Base-by-base conservation (phyloP, 192 early-diverging fungal species). In the Coemansia sp. region DNA sequence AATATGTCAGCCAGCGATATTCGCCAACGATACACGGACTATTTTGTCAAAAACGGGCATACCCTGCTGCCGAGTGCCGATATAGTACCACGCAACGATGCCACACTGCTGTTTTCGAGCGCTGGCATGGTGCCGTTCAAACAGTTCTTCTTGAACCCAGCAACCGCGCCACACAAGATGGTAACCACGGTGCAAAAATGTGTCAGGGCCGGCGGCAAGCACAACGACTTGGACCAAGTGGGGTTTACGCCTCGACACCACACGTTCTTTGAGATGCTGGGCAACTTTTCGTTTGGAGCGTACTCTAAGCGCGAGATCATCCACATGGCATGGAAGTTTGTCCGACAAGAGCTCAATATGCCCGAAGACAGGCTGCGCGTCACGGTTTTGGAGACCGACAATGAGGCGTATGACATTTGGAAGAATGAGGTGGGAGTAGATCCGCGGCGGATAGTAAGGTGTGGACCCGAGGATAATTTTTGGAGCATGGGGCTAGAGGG, bases 261-360 rank as follows among this genome's bases (percentile, higher is more conserved):
- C 78, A 99, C 97, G 35, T 99, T 98, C 85, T 99, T 99, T 86
- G 97, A 99, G 81, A 99, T 99, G 97, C 85, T 99, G 75, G 97
- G 97, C 66, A 99, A 98, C 87, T 99, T 95, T 95, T 98, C 95
- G 22, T 99, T 99, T 80, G 97, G 97, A 47, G 94, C 96, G 64
- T 99, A 99, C 83, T 94, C 93, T 80, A 99, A 99, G 88, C 86
- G 85, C 67, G 93, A 91, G 68, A 93, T 94, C 40, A 94, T 97
- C 53, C 82, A 78, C 13, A 90, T 91, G 84, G 94, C 92, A 49
- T 99, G 95, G 95, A 89, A 90, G 64, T 86, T 98, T 58, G 82
- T 99, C 67, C 96, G 92, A 32, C 75, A 89, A 41, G 93, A 94
- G 20, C 92, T 94, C 64, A 74, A 77, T 49, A 73, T 99, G 59